phyloP scores from a whole-genome alignment of 768 basidiomycete genomes.

The Boletus edulis region DNA sequence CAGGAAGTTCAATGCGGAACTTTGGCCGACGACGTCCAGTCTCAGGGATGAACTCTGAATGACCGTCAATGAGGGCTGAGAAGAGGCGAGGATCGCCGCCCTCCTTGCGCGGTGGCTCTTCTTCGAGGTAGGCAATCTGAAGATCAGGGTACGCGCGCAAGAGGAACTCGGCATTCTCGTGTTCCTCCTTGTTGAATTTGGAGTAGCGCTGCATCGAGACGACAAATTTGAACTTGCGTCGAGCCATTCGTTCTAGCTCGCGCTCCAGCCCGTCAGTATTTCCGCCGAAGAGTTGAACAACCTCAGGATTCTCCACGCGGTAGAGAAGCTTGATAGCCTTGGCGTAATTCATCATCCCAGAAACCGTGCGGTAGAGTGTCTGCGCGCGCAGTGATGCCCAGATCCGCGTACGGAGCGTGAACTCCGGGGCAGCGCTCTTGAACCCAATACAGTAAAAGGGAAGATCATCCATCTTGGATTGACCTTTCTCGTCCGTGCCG shows the following conservation, averaged over 20 bases:
- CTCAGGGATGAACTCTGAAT: conserved; percentile 91
- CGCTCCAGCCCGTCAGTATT: conserved; percentile 97
- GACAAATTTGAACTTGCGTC: conserved; percentile 98
- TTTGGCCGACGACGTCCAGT: conserved; percentile 89
- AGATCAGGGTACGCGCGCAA: conserved; percentile 97
- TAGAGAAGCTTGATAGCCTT: conserved; percentile 99
- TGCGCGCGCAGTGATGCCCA: conserved; percentile 99
- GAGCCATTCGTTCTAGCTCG: conserved; percentile 95
- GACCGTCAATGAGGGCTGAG: conserved; percentile 95
- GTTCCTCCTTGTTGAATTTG: conserved; percentile 99
- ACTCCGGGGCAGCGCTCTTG: conserved; percentile 98
- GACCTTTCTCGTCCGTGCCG: conserved; percentile 77
- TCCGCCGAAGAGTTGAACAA: conserved; percentile 95
- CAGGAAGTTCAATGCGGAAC: conserved; percentile 97
- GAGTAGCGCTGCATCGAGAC: conserved; percentile 99
- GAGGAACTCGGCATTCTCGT: conserved; percentile 98
- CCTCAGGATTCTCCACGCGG: conserved; percentile 98
- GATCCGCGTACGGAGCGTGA: conserved; percentile 96
- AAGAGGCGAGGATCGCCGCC: conserved; percentile 94
- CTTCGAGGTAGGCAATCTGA: conserved; percentile 97
- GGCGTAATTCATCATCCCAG: conserved; percentile 99
- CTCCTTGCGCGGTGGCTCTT: conserved; percentile 91
- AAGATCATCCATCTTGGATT: conserved; percentile 84
- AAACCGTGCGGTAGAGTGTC: conserved; percentile 97
- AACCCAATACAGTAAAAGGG: conserved; percentile 99